phyloP scores from a whole-genome alignment of 2,329 filamentous ascomycete species.

The Fusarium sp. region DNA sequence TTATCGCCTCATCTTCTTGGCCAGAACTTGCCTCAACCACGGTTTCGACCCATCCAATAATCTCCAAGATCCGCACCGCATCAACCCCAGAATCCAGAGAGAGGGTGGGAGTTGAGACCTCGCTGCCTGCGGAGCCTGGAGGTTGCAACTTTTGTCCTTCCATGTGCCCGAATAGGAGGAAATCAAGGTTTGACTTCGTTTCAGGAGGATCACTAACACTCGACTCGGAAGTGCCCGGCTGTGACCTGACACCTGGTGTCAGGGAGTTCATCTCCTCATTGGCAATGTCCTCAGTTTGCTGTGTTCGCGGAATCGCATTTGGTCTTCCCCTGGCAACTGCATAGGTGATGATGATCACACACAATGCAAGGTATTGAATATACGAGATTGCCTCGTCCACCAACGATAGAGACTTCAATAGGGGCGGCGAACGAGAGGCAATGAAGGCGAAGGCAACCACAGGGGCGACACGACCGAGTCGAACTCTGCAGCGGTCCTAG shows the following conservation, averaged over 20 bases:
- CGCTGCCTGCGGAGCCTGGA: constrained; percentile 9
- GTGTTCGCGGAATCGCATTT: not conserved
- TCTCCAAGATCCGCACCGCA: constrained; percentile 13
- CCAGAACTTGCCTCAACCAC: not conserved
- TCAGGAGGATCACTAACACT: constrained; percentile 6
- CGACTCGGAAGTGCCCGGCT: not conserved
- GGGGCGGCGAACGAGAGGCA: constrained; percentile 6
- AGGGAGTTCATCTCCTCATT: constrained; percentile 12
- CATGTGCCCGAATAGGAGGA: constrained; percentile 25
- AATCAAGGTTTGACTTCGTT: constrained; percentile 7
- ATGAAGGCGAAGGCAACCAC: constrained; percentile 16
- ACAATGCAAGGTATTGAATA: constrained; percentile 17
- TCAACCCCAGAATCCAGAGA: constrained; percentile 12
- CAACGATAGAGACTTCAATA: not conserved
- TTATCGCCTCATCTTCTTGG: constrained; percentile 1
- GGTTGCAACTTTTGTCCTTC: constrained; percentile 19
- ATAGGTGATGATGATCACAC: constrained; percentile 14
- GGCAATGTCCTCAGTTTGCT: not conserved
- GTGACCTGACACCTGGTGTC: not conserved
- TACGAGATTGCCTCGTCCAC: constrained; percentile 15
- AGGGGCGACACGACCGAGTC: constrained; percentile 22
- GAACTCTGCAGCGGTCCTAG: constrained; percentile 22
- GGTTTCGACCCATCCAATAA: constrained; percentile 17
- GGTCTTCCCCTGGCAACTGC: constrained; percentile 18
- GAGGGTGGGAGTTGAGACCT: constrained; percentile 20